phyloP scores from a whole-genome alignment of 495 filamentous ascomycete genomes.

The Lasiosphaeria miniovina region DNA sequence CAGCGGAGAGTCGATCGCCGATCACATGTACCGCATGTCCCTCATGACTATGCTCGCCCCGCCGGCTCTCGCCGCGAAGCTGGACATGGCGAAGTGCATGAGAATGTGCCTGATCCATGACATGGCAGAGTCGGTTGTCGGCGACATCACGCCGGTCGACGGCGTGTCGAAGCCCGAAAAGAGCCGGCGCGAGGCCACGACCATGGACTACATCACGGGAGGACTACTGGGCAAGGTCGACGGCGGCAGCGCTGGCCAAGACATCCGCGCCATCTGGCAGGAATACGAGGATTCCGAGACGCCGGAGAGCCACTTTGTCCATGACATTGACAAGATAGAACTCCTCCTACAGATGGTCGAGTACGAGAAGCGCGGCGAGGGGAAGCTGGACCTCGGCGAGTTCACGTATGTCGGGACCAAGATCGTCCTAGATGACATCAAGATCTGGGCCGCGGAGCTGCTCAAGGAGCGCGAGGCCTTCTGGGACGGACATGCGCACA shows the following conservation, averaged over 20 bases:
- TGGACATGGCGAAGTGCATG: slow-evolving; percentile 81
- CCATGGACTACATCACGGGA: slow-evolving; percentile 83
- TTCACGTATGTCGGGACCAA: slow-evolving; percentile 72
- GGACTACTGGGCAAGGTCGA: slow-evolving; percentile 70
- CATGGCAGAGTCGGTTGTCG: slow-evolving; percentile 93
- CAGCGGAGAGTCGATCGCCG: slow-evolving; percentile 78
- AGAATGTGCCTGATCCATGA: slow-evolving; percentile 95
- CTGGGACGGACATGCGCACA: slow-evolving; percentile 55
- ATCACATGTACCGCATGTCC: slow-evolving; percentile 99
- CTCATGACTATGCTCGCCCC: slow-evolving; percentile 95
- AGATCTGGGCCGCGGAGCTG: slow-evolving; percentile 73
- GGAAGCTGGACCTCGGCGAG: slow-evolving; percentile 71
- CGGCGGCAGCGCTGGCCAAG: slow-evolving; percentile 60
- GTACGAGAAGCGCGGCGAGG: slow-evolving; percentile 74
- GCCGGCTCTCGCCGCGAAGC: slow-evolving; percentile 57
- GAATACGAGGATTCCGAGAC: slow-evolving; percentile 91
- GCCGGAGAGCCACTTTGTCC: slow-evolving; percentile 80
- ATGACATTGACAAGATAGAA: slow-evolving; percentile 97
- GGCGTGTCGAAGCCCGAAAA: slow-evolving; percentile 71
- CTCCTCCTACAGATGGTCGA: slow-evolving; percentile 92
- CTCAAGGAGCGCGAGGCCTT: slow-evolving; percentile 72
- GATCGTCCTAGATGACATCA: slow-evolving; percentile 72
- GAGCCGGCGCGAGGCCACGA: slow-evolving; percentile 74
- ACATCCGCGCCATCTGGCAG: slow-evolving; percentile 77
- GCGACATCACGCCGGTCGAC: slow-evolving; percentile 93